Evolutionary conservation across 2,329 filamentous ascomycete genomes (phyloP).

Genomic region (Alternaria solani): DNA sequence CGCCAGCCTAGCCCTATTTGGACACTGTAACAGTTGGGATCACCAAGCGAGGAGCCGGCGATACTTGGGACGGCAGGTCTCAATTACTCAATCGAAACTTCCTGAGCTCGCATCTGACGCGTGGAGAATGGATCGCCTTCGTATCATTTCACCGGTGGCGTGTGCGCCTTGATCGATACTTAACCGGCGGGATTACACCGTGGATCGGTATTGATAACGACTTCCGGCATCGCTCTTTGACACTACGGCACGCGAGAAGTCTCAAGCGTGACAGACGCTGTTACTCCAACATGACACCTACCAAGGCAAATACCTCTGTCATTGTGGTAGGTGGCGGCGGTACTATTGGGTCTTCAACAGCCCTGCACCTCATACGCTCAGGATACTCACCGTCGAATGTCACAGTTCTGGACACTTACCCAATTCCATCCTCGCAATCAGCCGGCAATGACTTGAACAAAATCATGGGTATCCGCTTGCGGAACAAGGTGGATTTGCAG

Average conservation of each 20-base stretch:
- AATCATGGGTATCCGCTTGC: conserved; percentile 53
- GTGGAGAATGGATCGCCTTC: conserved; percentile 13
- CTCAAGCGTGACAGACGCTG: not conserved
- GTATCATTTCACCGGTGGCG: conserved; percentile 23
- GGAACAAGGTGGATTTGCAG: conserved; percentile 52
- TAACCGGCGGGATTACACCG: conserved; percentile 17
- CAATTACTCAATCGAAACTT: conserved; percentile 19
- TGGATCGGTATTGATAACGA: conserved; percentile 13
- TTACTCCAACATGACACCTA: conserved; percentile 23
- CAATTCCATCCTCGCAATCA: conserved; percentile 57
- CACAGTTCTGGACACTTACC: conserved; percentile 58
- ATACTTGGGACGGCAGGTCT: conserved; percentile 2
- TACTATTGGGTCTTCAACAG: conserved; percentile 62
- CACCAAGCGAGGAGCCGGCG: not conserved
- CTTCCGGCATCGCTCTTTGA: conserved; percentile 1
- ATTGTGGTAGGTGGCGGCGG: conserved; percentile 61
- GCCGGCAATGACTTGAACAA: conserved; percentile 63
- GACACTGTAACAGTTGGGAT: conserved; percentile 8
- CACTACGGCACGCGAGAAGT: not conserved
- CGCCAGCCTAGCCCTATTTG: conserved; percentile 5
- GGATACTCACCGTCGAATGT: conserved; percentile 58
- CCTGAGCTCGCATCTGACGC: conserved; percentile 5
- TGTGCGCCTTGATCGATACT: conserved; percentile 22
- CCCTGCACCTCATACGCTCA: conserved; percentile 59
- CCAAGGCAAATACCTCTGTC: conserved; percentile 32